These are phyloP conservation scores for Saccharomyces hybrid DNA, from an alignment of 1,139 yeast genomes.

Conservation along the genomic window DNA sequence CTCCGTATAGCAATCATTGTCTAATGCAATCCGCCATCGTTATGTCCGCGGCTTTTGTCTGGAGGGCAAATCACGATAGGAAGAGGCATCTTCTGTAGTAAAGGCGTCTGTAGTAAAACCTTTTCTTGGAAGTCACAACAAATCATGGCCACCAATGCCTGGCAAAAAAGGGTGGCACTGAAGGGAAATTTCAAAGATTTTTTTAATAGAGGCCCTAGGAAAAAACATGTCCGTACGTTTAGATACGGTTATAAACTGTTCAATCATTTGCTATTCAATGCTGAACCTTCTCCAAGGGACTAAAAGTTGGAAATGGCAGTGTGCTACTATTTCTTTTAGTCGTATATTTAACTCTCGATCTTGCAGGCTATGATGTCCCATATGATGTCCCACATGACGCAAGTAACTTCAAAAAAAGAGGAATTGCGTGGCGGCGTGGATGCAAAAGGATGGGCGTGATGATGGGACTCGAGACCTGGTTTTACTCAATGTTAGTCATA, in stretches of 20 bases:
- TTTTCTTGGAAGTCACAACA: background rate
- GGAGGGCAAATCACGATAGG: background rate
- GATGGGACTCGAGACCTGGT: too few species aligned
- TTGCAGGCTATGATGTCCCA: background rate
- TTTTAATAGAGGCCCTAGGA: background rate
- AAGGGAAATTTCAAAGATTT: too few species aligned
- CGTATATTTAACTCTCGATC: background rate
- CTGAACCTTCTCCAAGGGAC: background rate
- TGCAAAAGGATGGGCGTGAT: background rate
- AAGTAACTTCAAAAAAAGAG: background rate
- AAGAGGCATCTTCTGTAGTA: background rate
- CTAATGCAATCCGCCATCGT: background rate
- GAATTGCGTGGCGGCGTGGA: background rate
- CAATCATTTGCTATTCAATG: background rate
- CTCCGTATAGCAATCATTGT: background rate
- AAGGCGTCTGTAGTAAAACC: background rate
- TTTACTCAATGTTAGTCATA: too few species aligned
- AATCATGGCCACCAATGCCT: background rate
- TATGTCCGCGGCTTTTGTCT: background rate
- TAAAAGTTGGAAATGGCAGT: background rate
- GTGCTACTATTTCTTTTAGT: background rate
- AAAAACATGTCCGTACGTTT: background rate
- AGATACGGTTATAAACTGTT: background rate
- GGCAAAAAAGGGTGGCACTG: background rate
- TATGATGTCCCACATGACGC: background rate